Evolutionary conservation across 1,284 basidiomycete species (phyloP).

Genomic region (Naganishia albida): DNA sequence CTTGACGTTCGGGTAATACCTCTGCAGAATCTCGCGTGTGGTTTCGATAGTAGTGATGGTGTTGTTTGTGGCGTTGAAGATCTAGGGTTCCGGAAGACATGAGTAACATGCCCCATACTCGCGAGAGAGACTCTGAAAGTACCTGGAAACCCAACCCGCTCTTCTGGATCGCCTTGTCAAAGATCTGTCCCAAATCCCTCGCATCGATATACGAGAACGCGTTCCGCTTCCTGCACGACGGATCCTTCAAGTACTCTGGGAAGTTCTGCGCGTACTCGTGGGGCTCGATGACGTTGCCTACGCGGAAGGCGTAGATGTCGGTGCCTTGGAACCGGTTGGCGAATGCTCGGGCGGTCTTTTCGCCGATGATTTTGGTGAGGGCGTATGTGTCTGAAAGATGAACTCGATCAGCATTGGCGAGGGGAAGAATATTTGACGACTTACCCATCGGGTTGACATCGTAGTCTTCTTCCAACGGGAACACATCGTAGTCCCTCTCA

Average conservation of each 20-base stretch:
- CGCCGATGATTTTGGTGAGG: constrained; percentile 43
- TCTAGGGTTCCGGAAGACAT: constrained; percentile 7
- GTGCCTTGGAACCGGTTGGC: constrained; percentile 39
- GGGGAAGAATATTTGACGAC: background rate
- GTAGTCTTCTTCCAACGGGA: constrained; percentile 44
- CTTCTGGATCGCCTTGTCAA: constrained; percentile 40
- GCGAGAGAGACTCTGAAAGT: background rate
- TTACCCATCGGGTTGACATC: constrained; percentile 33
- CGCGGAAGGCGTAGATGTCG: constrained; percentile 47
- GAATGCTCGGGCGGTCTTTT: constrained; percentile 43
- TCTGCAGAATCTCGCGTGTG: constrained; percentile 39
- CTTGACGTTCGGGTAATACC: constrained; percentile 38
- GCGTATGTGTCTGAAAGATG: constrained; percentile 41
- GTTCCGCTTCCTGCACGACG: constrained; percentile 42
- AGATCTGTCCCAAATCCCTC: constrained; percentile 46
- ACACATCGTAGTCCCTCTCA: constrained; percentile 43
- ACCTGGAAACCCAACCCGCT: constrained; percentile 46
- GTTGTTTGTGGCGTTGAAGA: constrained; percentile 47
- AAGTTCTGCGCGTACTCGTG: constrained; percentile 45
- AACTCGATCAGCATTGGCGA: background rate
- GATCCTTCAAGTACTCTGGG: constrained; percentile 40
- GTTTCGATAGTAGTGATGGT: constrained; percentile 36
- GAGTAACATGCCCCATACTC: background rate
- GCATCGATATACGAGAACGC: constrained; percentile 50
- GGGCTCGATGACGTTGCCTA: constrained; percentile 47